Evolutionary conservation across 2,329 filamentous ascomycete genomes (phyloP), one percentile per base, ranked within the genome.

Genomic region (Cercospora citrullina): DNA sequence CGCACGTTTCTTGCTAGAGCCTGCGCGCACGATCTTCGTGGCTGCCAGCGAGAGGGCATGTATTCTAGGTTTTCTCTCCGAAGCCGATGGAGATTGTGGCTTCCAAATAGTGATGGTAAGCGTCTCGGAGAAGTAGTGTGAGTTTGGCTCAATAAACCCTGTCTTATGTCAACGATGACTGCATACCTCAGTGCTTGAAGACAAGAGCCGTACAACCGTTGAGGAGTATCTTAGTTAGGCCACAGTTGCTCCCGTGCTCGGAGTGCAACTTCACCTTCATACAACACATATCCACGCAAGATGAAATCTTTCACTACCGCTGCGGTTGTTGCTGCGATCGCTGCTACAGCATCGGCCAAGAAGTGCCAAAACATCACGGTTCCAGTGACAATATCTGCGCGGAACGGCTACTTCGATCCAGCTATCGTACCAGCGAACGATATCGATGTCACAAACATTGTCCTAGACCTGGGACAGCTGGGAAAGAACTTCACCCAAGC

Each of bases 391-490:
- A 83, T 90, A 60, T 81, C 81, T 1, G 81, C 87, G 0, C 80
- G 84, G 26, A 87, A 89, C 66, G 84, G 78, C 0, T 75, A 84
- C 5, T 89, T 89, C 75, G 78, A 84, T 67, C 66, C 86, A 12
- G 71, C 81, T n/a, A 81, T 86, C 23, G 71, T 69, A 4, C 75
- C 6, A 65, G 75, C 78, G 59, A 82, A 77, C n/a, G 85, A 88
- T 72, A 81, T 88, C 36, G 87, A 90, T 2, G 85, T 85, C 1
- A 85, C 85, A 12, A 82, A 85, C 69, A 87, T 90, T 71, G 77
- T 85, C 31, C 78, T 88, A 64, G 80, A 83, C 64, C 67, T 84
- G n/a, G 80, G 81, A 2, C 79, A 80, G 42, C 82, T 85, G 53
- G 83, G 84, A n/a, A 74, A 79, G 53, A 86, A 89, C 73, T 86